Evolutionary conservation across 192 early-diverging fungal species (phyloP), one percentile per base, ranked within the genome.

Genomic region (Pecoramyces ruminantium): DNA sequence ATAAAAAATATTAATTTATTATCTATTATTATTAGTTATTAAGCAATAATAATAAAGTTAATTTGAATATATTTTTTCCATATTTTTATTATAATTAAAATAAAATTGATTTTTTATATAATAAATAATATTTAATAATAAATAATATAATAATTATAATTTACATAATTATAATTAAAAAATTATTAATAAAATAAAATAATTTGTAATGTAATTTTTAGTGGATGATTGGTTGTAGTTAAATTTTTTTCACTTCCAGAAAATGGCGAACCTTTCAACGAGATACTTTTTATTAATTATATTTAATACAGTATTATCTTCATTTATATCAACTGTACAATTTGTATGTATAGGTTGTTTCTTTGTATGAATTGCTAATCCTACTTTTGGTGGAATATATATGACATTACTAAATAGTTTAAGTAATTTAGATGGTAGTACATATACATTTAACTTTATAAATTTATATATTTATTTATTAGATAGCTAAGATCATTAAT

Each of bases 311-410:
- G 51, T 67, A n/a, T 67, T 67, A n/a, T 67, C 51, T 79, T 78
- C 39, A 78, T 40, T 51, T 80, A 82, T 82, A 85, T 92, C 92
- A 81, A 98, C 95, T 0, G 93, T 98, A 18, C 95, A 96, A 87
- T 98, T 99, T 86, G 97, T 99, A 34, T 93, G 95, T 29, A 90
- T 99, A 82, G 95, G 95, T 4, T 95, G 94, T 9, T 99, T 96
- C 85, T 94, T 97, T 86, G 94, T 96, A 6, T 92, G 92, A 85
- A 96, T 99, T 79, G 94, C 94, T 9, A 96, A 99, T 84, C 97
- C 97, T 9, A 84, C 93, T 29, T 97, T 99, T 82, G 97, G 96
- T 80, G 89, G 89, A 25, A 90, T 87, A 13, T 90, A 90, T 83
- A 90, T 90, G 89, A 90, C 89, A 25, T 82, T 89, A 83, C 81